These are phyloP conservation scores for Misopates orontium DNA, from an alignment of 257 asterid genomes.

Conservation along the genomic window DNA sequence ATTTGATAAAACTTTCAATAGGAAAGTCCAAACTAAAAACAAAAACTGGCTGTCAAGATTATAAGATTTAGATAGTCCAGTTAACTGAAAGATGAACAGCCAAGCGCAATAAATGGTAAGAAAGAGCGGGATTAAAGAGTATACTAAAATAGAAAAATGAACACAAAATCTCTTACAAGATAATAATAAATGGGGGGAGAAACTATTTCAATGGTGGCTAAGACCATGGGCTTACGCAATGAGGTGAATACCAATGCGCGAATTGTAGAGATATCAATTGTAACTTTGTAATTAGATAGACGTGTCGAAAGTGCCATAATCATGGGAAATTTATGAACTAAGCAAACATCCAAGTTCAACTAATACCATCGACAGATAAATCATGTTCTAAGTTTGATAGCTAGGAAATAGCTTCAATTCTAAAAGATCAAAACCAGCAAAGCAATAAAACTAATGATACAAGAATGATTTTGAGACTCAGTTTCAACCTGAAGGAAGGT, in stretches of 20 bases:
- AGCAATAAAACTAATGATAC: neutral
- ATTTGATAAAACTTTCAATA: conserved; percentile 16
- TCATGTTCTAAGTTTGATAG: conserved; percentile 17
- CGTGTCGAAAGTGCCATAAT: neutral
- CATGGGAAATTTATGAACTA: conserved; percentile 1
- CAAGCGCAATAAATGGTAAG: neutral
- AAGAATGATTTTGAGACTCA: too few species aligned
- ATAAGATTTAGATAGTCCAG: conserved; percentile 14
- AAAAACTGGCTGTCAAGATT: neutral
- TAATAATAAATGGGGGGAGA: neutral
- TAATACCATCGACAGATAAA: neutral
- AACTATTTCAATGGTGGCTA: conserved; percentile 15
- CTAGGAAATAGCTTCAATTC: too few species aligned
- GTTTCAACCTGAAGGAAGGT: too few species aligned
- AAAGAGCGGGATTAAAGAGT: neutral
- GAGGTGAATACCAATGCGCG: neutral
- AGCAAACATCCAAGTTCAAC: neutral
- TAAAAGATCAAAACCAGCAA: too few species aligned
- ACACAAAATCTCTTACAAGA: conserved; percentile 5
- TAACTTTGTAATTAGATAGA: conserved; percentile 1
- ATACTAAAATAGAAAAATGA: neutral
- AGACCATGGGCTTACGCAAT: conserved; percentile 6
- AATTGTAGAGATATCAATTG: conserved; percentile 2
- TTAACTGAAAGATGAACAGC: neutral
- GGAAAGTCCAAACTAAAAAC: conserved; percentile 19